Evolutionary conservation across 2,329 filamentous ascomycete species (phyloP).

Genomic region (Colletotrichum lupini): DNA sequence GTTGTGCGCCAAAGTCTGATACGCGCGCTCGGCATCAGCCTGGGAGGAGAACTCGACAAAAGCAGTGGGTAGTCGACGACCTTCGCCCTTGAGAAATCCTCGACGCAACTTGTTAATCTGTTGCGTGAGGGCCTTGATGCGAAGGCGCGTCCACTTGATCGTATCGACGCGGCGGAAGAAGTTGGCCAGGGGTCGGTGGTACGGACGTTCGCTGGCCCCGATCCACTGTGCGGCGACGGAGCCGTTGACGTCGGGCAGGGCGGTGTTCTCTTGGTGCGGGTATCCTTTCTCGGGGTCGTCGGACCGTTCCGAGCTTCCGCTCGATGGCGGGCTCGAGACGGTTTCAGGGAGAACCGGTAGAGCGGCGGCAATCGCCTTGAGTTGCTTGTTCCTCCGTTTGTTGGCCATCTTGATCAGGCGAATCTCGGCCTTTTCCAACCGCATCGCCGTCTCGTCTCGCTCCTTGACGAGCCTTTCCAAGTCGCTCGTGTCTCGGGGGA

Average conservation of each 20-base stretch:
- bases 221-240: conserved; percentile 80
- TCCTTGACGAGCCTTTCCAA: conserved; percentile 83
- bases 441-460: conserved; percentile 78
- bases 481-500: conserved; percentile 77
- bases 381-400: conserved; percentile 38
- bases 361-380: conserved; percentile 12
- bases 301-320: conserved; percentile 19
- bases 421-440: conserved; percentile 86
- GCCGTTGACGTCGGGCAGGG: conserved; percentile 53
- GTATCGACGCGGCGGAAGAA: conserved; percentile 93
- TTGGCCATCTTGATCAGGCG: conserved; percentile 82
- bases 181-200: conserved; percentile 74
- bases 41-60: conserved; percentile 93
- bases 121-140: conserved; percentile 51
- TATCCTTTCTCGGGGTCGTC: conserved; percentile 36
- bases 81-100: conserved; percentile 68
- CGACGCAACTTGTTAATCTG: conserved; percentile 72
- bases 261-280: conserved; percentile 42
- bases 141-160: conserved; percentile 84
- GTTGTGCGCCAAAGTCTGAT: conserved; percentile 84
- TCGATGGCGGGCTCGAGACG: conserved; percentile 37
- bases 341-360: conserved; percentile 34
- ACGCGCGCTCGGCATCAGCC: conserved; percentile 85
- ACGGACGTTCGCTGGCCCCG: conserved; percentile 77
- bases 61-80: conserved; percentile 75